Evolutionary conservation across 306 rosid genomes (phyloP).

Genomic region (Inga leiocalycina): DNA sequence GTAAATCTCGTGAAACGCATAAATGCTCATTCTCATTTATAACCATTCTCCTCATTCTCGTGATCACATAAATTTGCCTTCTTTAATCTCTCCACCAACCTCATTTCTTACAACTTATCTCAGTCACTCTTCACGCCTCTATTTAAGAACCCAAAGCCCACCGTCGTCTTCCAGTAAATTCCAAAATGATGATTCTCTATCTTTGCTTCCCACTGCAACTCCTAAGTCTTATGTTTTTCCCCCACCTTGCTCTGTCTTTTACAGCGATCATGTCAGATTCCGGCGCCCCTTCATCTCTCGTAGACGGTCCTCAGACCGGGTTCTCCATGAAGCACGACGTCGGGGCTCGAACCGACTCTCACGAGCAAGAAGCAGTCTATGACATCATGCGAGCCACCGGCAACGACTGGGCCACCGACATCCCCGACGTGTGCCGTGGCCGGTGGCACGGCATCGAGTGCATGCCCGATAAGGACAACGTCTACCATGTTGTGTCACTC

Average conservation of each 20-base stretch:
- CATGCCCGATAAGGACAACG: slow-evolving; percentile 73
- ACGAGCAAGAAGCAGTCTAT: slow-evolving; percentile 77
- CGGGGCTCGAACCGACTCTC: slow-evolving; percentile 53
- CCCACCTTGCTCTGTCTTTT: slow-evolving; percentile 39
- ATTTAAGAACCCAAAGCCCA: neutral
- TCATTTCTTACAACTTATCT: neutral
- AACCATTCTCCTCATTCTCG: slow-evolving; percentile 49
- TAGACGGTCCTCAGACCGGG: slow-evolving; percentile 76
- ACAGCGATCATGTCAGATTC: slow-evolving; percentile 78
- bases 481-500: slow-evolving; percentile 75
- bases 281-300: slow-evolving; percentile 47
- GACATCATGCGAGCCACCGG: slow-evolving; percentile 90
- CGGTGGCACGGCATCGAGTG: slow-evolving; percentile 99
- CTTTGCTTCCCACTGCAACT: slow-evolving; percentile 18
- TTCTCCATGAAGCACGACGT: slow-evolving; percentile 60
- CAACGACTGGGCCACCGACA: slow-evolving; percentile 78
- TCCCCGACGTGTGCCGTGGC: slow-evolving; percentile 82
- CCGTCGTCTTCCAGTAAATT: neutral
- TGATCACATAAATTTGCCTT: slow-evolving; percentile 48
- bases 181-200: slow-evolving; percentile 45
- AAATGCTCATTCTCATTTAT: slow-evolving; percentile 56
- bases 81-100: slow-evolving; percentile 50
- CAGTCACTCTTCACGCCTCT: neutral
- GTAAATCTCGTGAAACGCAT: slow-evolving; percentile 71
- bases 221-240: slow-evolving; percentile 14